These are phyloP conservation scores for Zygosaccharomyces sapae DNA, from an alignment of 1,139 yeast genomes.

Conservation along the genomic window DNA sequence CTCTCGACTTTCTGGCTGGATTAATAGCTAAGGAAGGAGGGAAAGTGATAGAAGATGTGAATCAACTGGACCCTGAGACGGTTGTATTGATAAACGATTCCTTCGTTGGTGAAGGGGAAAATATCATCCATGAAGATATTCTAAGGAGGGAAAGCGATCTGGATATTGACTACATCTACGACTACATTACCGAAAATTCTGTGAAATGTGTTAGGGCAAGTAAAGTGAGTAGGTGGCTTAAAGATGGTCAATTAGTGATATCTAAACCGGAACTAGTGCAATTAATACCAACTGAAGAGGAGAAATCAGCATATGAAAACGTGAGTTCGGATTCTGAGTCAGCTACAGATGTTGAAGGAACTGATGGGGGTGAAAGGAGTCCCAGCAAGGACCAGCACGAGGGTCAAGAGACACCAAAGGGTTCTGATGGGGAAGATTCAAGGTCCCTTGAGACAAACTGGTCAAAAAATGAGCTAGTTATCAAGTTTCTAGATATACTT, in stretches of 20 bases:
- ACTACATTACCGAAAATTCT: conserved; percentile 10
- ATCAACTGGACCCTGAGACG: conserved; percentile 14
- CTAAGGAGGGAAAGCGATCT: conserved; percentile 20
- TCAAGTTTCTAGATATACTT: conserved; percentile 40
- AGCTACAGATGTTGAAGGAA: conserved; percentile 5
- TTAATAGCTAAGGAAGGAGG: conserved; percentile 38
- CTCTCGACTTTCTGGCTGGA: conserved; percentile 15
- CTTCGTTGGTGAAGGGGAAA: conserved; percentile 17
- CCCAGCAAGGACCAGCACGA: neutral
- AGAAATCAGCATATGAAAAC: neutral
- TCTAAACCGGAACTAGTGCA: conserved; percentile 2
- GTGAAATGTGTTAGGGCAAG: conserved; percentile 17
- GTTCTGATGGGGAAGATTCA: neutral
- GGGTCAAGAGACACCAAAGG: neutral
- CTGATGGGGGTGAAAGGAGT: conserved; percentile 1
- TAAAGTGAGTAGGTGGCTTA: conserved; percentile 17
- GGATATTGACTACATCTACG: conserved; percentile 17
- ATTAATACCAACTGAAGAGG: neutral
- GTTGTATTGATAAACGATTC: conserved; percentile 26
- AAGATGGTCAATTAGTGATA: conserved; percentile 11
- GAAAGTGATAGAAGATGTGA: conserved; percentile 20
- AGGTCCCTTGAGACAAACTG: neutral
- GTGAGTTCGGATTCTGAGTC: conserved; percentile 4
- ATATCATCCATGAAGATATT: conserved; percentile 15
- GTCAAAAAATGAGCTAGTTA: conserved; percentile 37